These are phyloP conservation scores for Beauveria pseudobassiana DNA, from an alignment of 2,329 filamentous ascomycete species.

Conservation along the genomic window DNA sequence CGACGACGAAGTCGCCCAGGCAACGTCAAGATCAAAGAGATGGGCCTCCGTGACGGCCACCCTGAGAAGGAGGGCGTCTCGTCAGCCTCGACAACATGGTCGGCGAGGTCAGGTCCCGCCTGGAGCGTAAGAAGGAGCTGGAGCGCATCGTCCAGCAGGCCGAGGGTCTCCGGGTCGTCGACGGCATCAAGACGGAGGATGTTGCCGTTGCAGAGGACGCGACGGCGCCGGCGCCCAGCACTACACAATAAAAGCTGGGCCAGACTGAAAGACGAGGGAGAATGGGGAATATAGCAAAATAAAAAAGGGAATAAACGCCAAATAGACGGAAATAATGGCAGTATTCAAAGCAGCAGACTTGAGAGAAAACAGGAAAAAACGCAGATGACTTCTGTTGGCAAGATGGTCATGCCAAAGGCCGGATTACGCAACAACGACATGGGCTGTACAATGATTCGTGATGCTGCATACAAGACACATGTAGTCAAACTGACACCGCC, in stretches of 20 bases:
- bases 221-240: background rate
- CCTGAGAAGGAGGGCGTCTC: conserved; percentile 84
- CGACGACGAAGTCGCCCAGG: conserved; percentile 77
- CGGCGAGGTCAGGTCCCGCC: conserved; percentile 48
- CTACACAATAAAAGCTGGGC: conserved; percentile 5
- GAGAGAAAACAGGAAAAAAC: background rate
- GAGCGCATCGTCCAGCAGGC: conserved; percentile 36
- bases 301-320: background rate
- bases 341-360: no score
- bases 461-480: background rate
- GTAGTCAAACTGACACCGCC: no score
- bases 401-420: background rate
- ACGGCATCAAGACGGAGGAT: conserved; percentile 37
- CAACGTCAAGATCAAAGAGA: conserved; percentile 79
- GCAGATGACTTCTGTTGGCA: background rate
- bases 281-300: background rate
- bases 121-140: conserved; percentile 35
- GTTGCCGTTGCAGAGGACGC: conserved; percentile 8
- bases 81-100: conserved; percentile 59
- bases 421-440: background rate
- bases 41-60: conserved; percentile 68
- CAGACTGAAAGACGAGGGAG: background rate
- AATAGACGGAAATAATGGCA: background rate
- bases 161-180: conserved; percentile 38
- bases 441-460: background rate